Conservation (phyloP, 257 asterid genomes). For the Catharanthus roseus region DNA sequence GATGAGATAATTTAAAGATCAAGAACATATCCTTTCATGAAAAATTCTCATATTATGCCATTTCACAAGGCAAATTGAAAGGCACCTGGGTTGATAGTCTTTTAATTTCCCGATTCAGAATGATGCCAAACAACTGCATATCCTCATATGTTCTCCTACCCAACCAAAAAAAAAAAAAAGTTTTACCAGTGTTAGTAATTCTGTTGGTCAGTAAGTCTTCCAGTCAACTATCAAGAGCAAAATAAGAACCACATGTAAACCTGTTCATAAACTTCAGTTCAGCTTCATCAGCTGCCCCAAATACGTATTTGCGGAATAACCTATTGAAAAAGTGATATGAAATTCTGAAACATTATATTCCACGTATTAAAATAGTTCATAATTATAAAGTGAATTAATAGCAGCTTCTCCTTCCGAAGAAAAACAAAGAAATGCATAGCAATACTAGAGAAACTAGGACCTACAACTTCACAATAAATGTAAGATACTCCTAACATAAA, state of each 20-base stretch:
- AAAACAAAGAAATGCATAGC: not conserved
- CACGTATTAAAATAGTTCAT: not conserved
- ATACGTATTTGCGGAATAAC: constrained; percentile 43
- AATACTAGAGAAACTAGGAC: not conserved
- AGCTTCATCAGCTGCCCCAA: constrained; percentile 50
- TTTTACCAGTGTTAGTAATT: not conserved
- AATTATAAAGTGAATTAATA: not conserved
- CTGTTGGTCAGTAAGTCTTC: not conserved
- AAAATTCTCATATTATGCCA: not conserved
- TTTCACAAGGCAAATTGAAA: not conserved
- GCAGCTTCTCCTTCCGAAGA: not conserved
- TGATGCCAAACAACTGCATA: constrained; percentile 35
- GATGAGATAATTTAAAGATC: not conserved
- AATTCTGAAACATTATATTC: not conserved
- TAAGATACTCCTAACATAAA: not conserved
- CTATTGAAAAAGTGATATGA: constrained; percentile 13
- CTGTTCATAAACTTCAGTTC: constrained; percentile 52
- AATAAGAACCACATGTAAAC: constrained; percentile 14
- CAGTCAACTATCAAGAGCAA: not conserved
- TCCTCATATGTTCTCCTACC: constrained; percentile 46
- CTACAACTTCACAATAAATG: not conserved
- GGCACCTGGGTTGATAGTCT: constrained; percentile 43
- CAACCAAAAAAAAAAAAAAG: not conserved
- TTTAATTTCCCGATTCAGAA: constrained; percentile 45
- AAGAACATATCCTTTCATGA: not conserved